phyloP scores from a whole-genome alignment of 345 rosid genomes.

The Brassica cretica region DNA sequence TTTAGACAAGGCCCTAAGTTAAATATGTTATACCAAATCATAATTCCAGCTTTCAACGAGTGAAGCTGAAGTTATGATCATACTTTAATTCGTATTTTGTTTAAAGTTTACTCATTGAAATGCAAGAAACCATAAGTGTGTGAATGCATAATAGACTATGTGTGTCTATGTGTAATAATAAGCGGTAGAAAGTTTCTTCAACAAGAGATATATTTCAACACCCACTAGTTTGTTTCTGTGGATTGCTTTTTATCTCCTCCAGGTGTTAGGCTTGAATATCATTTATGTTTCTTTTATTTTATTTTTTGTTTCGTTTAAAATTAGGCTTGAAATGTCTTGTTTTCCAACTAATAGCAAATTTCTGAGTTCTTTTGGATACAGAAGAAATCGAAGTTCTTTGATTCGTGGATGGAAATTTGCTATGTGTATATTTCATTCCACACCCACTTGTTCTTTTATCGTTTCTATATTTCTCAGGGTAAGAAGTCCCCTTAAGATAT shows the following conservation, averaged over 20 bases:
- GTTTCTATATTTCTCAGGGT: background rate
- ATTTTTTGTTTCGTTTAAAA: too few species aligned
- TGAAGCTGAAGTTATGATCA: constrained; percentile 15
- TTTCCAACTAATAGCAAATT: constrained; percentile 12
- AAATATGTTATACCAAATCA: background rate
- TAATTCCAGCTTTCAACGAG: background rate
- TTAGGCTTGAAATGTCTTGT: background rate
- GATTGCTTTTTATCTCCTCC: constrained; percentile 22
- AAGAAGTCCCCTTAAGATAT: constrained; percentile 23
- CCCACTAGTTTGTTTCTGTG: constrained; percentile 33
- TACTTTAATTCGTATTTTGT: background rate
- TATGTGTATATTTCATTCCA: constrained; percentile 10
- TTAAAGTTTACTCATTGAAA: constrained; percentile 8
- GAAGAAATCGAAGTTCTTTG: constrained; percentile 4
- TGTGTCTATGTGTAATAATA: constrained; percentile 14
- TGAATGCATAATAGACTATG: constrained; percentile 12
- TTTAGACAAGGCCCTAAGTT: background rate
- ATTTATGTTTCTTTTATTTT: background rate
- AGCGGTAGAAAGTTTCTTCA: constrained; percentile 34
- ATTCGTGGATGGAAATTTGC: constrained; percentile 14
- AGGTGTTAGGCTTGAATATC: constrained; percentile 21
- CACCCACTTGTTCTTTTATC: constrained; percentile 22
- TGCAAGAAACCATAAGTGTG: constrained; percentile 1
- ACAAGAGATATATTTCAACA: constrained; percentile 27
- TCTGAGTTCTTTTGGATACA: constrained; percentile 6